Conservation (phyloP, 768 basidiomycete genomes). For the Cystobasidium ongulense region DNA sequence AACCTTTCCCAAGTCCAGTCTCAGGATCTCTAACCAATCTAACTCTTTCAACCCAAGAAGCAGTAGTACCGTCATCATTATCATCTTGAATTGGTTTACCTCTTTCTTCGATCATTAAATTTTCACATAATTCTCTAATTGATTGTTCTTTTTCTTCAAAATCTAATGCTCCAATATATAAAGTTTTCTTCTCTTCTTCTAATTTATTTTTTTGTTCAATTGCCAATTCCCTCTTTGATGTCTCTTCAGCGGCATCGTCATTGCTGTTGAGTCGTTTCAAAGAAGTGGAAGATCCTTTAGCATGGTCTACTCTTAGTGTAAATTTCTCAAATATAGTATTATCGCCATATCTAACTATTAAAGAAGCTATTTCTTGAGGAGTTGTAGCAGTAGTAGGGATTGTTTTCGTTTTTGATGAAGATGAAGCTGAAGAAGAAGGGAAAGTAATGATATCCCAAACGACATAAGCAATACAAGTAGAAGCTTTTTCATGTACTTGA, state of each 20-base stretch:
- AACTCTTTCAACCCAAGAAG: constrained; percentile 49
- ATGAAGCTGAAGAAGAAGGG: neutral
- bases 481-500: constrained; percentile 71
- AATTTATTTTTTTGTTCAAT: constrained; percentile 40
- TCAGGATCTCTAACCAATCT: constrained; percentile 80
- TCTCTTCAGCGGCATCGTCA: constrained; percentile 38
- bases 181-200: constrained; percentile 64
- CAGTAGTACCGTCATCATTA: neutral
- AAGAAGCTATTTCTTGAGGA: constrained; percentile 42
- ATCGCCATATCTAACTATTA: constrained; percentile 56
- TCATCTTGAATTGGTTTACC: constrained; percentile 26
- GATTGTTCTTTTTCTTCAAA: constrained; percentile 88
- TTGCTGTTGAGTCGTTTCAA: constrained; percentile 43
- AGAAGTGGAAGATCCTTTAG: constrained; percentile 47
- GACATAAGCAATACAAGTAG: constrained; percentile 75
- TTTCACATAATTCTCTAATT: constrained; percentile 60
- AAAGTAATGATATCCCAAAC: constrained; percentile 54
- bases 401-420: neutral
- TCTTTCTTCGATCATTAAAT: constrained; percentile 45
- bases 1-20: constrained; percentile 89
- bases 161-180: constrained; percentile 90
- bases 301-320: constrained; percentile 68
- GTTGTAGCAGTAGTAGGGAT: neutral
- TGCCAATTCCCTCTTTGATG: constrained; percentile 5
- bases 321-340: constrained; percentile 66